Conservation (phyloP, 176 grass and related monocot species). For the Oryza brachyantha region DNA sequence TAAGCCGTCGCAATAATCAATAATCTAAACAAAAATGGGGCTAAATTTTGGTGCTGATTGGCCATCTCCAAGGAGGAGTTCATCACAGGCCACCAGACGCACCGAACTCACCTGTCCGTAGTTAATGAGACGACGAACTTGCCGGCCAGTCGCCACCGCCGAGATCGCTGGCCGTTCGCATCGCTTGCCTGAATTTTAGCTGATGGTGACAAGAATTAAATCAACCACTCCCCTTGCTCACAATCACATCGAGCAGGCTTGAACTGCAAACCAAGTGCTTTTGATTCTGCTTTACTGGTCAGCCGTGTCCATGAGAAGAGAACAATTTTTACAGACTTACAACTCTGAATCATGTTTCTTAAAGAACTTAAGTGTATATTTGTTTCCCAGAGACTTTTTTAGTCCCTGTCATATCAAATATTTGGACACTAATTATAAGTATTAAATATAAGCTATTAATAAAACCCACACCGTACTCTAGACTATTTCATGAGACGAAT, state of each 20-base stretch:
- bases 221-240: neutral
- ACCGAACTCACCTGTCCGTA: neutral
- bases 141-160: slow-evolving; percentile 27
- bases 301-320: neutral
- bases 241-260: neutral
- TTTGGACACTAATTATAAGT: too few species aligned
- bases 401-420: too few species aligned
- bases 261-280: neutral
- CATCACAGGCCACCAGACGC: slow-evolving; percentile 5
- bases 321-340: neutral
- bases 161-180: neutral
- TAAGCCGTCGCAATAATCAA: too few species aligned
- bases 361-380: too few species aligned
- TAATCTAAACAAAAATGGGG: too few species aligned
- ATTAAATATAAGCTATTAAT: too few species aligned
- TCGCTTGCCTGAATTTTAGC: neutral
- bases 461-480: too few species aligned
- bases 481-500: too few species aligned
- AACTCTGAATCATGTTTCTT: too few species aligned
- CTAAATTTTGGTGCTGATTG: neutral
- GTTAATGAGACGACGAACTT: slow-evolving; percentile 22
- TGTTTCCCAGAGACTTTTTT: too few species aligned
- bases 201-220: neutral
- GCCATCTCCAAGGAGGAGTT: neutral
- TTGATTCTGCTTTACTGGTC: neutral